Conservation (phyloP, 2,329 filamentous ascomycete species). For the Xylariaceae sp. region DNA sequence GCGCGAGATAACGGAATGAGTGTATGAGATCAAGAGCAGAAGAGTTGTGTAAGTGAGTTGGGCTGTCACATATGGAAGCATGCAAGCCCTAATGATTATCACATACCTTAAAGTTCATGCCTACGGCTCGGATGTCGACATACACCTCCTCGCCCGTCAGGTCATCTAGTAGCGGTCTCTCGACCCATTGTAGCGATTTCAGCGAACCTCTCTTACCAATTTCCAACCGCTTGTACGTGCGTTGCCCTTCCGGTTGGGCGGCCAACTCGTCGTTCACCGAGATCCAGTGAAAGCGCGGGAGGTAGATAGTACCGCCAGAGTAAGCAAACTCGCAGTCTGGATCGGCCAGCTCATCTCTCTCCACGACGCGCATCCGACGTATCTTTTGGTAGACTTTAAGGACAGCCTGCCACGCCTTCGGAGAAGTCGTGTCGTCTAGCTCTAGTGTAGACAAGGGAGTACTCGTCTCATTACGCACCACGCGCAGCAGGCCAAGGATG, state of each 20-base stretch:
- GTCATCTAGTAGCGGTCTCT: not conserved
- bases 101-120: constrained; percentile 30
- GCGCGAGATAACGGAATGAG: too few species aligned
- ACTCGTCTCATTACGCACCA: constrained; percentile 20
- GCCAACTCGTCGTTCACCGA: constrained; percentile 7
- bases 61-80: too few species aligned
- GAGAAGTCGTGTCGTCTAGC: constrained; percentile 13
- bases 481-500: constrained; percentile 21
- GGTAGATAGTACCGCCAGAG: constrained; percentile 1
- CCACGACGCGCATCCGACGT: not conserved
- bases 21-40: too few species aligned
- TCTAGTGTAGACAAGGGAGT: constrained; percentile 16
- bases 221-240: constrained; percentile 6
- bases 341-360: constrained; percentile 12
- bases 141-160: constrained; percentile 14
- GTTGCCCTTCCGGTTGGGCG: not conserved
- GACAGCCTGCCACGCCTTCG: constrained; percentile 5
- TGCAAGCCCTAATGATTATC: too few species aligned
- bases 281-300: constrained; percentile 24
- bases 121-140: constrained; percentile 15
- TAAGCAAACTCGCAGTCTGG: constrained; percentile 22
- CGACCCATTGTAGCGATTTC: constrained; percentile 18
- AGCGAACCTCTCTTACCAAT: constrained; percentile 17
- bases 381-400: constrained; percentile 16
- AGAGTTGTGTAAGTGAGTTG: too few species aligned